Conservation (phyloP, 306 rosid genomes). For the Corylus avellana region DNA sequence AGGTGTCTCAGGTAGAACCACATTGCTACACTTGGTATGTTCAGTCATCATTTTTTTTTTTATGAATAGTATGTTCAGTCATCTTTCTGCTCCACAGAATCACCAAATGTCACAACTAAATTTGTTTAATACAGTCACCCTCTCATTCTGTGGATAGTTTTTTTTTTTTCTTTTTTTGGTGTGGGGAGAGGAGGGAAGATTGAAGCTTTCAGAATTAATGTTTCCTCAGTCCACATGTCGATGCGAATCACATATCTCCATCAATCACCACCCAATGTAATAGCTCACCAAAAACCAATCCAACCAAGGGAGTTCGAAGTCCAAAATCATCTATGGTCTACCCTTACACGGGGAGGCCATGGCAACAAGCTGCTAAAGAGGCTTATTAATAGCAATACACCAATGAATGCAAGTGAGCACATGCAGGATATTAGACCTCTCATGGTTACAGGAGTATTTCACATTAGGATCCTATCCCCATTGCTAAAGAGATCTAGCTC, state of each 20-base stretch:
- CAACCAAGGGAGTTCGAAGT: background rate
- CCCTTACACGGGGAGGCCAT: background rate
- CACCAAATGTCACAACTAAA: background rate
- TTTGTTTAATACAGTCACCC: background rate
- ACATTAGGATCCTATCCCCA: background rate
- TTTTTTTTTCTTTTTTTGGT: background rate
- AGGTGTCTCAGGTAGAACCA: background rate
- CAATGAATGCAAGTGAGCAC: background rate
- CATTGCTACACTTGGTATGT: background rate
- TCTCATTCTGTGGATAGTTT: background rate
- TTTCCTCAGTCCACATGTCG: background rate
- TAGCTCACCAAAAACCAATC: background rate
- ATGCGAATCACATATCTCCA: background rate
- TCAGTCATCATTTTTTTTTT: background rate
- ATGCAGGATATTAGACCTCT: background rate
- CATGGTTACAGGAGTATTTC: no score
- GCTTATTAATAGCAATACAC: background rate
- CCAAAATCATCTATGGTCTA: background rate
- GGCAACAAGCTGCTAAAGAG: background rate
- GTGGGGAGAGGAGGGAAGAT: no score
- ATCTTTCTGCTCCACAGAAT: background rate
- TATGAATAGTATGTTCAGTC: background rate
- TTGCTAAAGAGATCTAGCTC: background rate
- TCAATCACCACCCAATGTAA: background rate
- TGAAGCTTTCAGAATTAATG: background rate